Percentiles rank a stretch among this genome's conserved stretches.
phyloP scores from a whole-genome alignment of 2,329 filamentous ascomycete species.

The Paecilomyces fulvus region DNA sequence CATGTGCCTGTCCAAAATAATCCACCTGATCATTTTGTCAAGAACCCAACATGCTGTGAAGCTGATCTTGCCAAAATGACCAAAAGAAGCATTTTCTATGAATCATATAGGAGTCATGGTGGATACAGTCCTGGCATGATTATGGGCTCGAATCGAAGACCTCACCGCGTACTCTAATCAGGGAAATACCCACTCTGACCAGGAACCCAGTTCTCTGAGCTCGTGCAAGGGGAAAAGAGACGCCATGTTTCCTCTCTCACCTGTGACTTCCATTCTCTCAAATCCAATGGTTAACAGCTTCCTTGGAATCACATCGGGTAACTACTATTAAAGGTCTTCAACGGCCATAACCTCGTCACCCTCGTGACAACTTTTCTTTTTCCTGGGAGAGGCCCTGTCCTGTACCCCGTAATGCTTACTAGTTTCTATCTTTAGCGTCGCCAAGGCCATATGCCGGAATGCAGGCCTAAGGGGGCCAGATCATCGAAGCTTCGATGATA shows the following conservation, averaged over 20 bases:
- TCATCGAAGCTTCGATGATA: not conserved
- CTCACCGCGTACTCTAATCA: not conserved
- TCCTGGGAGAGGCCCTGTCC: not conserved
- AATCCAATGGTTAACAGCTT: too few relatives aligned
- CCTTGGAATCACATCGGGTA: too few relatives aligned
- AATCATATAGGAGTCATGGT: not conserved
- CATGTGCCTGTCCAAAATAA: not conserved
- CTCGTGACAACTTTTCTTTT: too few relatives aligned
- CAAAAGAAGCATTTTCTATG: not conserved
- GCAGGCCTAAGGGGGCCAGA: not conserved
- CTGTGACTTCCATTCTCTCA: too few relatives aligned
- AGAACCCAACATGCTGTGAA: not conserved
- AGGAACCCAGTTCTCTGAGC: not conserved
- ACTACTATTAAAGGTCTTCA: too few relatives aligned
- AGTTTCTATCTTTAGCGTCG: not conserved
- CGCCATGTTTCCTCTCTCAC: too few relatives aligned
- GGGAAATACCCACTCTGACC: not conserved
- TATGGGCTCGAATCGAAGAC: not conserved
- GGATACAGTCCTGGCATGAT: not conserved
- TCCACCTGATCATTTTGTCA: not conserved
- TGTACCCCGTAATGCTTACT: not conserved
- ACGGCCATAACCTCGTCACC: too few relatives aligned
- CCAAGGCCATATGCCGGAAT: not conserved
- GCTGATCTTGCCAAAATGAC: not conserved
- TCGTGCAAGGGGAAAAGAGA: not conserved